phyloP scores from a whole-genome alignment of 441 rosid genomes.

The Manihot esculenta region DNA sequence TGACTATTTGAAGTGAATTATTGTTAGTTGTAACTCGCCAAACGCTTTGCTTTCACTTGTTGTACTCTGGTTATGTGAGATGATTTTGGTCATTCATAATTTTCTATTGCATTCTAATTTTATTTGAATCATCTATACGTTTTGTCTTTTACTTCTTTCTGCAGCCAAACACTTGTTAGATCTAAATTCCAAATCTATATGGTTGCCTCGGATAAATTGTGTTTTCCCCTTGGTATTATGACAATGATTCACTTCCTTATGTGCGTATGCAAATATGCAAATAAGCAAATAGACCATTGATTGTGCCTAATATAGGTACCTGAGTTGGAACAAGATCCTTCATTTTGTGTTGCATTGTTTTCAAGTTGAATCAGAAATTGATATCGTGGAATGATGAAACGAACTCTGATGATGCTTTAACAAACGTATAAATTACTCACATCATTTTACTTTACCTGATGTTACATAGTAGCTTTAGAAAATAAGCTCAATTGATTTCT shows the following conservation, averaged over 20 bases:
- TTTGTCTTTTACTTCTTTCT: neutral
- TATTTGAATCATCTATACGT: neutral
- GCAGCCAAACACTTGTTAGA: neutral
- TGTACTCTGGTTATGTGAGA: neutral
- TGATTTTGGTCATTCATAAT: neutral
- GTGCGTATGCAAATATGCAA: neutral
- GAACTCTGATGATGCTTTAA: constrained; percentile 1
- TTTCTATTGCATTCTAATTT: neutral
- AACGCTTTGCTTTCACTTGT: neutral
- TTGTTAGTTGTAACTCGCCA: neutral
- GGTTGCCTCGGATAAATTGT: neutral
- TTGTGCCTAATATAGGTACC: neutral
- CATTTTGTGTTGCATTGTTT: neutral
- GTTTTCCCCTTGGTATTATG: neutral
- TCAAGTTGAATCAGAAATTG: neutral
- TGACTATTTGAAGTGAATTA: neutral
- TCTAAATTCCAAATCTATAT: neutral
- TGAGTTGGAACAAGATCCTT: neutral
- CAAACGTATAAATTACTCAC: neutral
- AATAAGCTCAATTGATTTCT: neutral
- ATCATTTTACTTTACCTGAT: neutral
- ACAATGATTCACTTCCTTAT: neutral
- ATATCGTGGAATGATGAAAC: neutral
- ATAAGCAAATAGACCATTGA: neutral
- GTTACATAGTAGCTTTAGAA: neutral